Evolutionary conservation across 768 basidiomycete genomes (phyloP).

Genomic region (Hebeloma cylindrosporum): DNA sequence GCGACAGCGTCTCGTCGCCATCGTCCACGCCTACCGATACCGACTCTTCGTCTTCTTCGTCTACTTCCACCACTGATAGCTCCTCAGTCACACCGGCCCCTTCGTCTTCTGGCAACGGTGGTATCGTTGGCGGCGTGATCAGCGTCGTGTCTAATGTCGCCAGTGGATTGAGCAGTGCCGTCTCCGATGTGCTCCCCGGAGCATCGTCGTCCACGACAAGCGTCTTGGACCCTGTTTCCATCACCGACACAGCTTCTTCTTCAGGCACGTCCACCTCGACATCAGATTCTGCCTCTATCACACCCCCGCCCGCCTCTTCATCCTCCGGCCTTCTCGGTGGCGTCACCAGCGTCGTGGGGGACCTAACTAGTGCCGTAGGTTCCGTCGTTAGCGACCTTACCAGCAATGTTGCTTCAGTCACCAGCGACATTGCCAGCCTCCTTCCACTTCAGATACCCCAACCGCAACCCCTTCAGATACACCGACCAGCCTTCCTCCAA

Average conservation of each 20-base stretch:
- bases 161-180: slow-evolving; percentile 1
- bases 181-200: too few relatives aligned
- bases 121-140: slow-evolving; percentile 1
- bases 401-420: background rate
- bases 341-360: background rate
- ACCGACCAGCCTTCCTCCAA: too few relatives aligned
- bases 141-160: background rate
- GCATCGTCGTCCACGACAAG: too few relatives aligned
- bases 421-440: background rate
- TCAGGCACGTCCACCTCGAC: too few relatives aligned
- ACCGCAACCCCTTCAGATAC: too few relatives aligned
- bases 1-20: background rate
- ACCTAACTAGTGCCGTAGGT: background rate
- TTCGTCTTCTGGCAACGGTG: background rate
- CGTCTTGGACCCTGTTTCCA: slow-evolving; percentile 4
- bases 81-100: slow-evolving; percentile 4
- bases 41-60: slow-evolving; percentile 1
- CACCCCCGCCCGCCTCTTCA: background rate
- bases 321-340: background rate
- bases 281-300: background rate
- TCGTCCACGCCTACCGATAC: too few relatives aligned
- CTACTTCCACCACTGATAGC: slow-evolving; percentile 1
- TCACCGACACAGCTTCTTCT: too few relatives aligned
- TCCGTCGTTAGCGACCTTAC: background rate
- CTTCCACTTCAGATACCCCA: slow-evolving; percentile 1